phyloP scores from a whole-genome alignment of 208 protist genomes.

The Acanthamoeba quina region DNA sequence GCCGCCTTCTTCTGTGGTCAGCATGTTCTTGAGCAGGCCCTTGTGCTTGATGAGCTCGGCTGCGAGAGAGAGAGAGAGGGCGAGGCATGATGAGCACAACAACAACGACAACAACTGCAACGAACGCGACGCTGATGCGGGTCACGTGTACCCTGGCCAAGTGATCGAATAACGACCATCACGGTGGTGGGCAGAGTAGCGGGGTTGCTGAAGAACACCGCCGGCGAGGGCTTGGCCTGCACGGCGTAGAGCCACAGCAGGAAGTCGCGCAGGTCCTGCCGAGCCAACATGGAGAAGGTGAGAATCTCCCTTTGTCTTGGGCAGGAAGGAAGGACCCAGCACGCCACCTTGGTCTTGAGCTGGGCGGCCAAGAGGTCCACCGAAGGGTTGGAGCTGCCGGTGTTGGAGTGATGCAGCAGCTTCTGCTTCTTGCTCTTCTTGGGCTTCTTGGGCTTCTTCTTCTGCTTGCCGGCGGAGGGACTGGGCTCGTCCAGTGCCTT shows the following conservation, averaged over 20 bases:
- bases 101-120: neutral
- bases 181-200: neutral
- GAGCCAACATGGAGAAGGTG: neutral
- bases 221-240: neutral
- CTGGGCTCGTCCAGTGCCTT: neutral
- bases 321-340: neutral
- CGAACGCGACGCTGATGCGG: neutral
- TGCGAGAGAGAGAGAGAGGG: neutral
- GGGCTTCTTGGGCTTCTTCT: neutral
- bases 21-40: neutral
- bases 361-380: neutral
- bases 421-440: conserved; percentile 19
- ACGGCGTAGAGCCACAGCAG: neutral
- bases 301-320: neutral
- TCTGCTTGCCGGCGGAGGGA: neutral
- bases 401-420: neutral
- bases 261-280: conserved; percentile 23
- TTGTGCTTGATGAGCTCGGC: neutral
- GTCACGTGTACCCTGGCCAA: neutral
- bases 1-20: neutral
- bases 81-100: neutral
- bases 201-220: conserved; percentile 23
- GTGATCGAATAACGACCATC: neutral
- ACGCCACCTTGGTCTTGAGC: neutral
- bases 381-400: neutral